phyloP scores from a whole-genome alignment of 352 stramenopile genomes.

The Globisporangium paroecandrum region DNA sequence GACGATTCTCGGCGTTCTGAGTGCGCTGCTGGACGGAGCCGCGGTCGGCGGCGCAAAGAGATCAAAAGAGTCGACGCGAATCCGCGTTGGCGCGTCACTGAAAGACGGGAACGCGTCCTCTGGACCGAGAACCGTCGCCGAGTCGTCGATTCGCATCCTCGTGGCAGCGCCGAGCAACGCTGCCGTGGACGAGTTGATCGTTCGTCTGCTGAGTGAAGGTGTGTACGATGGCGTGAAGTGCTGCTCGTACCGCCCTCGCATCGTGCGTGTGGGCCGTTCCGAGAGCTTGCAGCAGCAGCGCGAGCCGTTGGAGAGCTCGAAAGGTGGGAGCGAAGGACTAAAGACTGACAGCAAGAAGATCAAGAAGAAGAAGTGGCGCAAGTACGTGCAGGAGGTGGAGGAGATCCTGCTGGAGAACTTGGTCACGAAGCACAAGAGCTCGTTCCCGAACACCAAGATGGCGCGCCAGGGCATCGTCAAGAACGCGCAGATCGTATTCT shows the following conservation, averaged over 20 bases:
- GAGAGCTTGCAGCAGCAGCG: constrained; percentile 44
- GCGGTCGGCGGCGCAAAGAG: constrained; percentile 46
- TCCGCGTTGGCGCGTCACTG: constrained; percentile 69
- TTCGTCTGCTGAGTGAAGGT: constrained; percentile 61
- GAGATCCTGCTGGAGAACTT: constrained; percentile 67
- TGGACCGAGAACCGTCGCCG: constrained; percentile 44
- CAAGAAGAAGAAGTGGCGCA: constrained; percentile 68
- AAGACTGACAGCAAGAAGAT: constrained; percentile 37
- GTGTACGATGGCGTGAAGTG: constrained; percentile 50
- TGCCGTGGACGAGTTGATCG: constrained; percentile 73
- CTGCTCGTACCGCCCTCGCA: constrained; percentile 52
- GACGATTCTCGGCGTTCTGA: constrained; percentile 74
- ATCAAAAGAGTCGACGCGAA: constrained; percentile 50
- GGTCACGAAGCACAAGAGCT: constrained; percentile 54
- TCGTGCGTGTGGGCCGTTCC: constrained; percentile 67
- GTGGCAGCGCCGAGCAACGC: constrained; percentile 79
- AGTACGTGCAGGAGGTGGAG: constrained; percentile 70
- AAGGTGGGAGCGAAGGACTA: constrained; percentile 14
- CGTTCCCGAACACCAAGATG: constrained; percentile 52
- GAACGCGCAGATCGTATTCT: constrained; percentile 81
- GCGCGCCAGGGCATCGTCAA: constrained; percentile 67
- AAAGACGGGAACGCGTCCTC: constrained; percentile 24
- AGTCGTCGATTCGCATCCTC: constrained; percentile 65
- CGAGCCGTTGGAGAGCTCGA: constrained; percentile 22
- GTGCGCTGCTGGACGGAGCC: constrained; percentile 66